Evolutionary conservation across 129 eudicot genomes (phyloP), one percentile per base, ranked within the genome.

Genomic region (Pulicaria dysenterica): DNA sequence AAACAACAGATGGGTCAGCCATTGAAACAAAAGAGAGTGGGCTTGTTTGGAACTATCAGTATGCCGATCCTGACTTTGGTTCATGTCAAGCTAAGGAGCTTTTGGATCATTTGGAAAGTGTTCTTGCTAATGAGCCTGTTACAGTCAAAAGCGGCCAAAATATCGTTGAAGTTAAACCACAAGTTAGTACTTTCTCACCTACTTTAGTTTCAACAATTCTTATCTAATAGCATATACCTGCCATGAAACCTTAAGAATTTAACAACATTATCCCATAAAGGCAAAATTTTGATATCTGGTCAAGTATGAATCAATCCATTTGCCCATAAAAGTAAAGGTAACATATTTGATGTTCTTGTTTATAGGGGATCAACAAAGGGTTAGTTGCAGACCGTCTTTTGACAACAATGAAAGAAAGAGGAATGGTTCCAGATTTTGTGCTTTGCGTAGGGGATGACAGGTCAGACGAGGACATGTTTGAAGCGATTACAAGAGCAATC

Each of bases 401-500:
- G 55, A 67, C 73, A 38, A 88, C 81, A 19, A 91, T 91, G 96
- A 78, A 62, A 69, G 48, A 86, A 44, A 79, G 79, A 73, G 89
- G 83, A 61, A 85, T 88, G 89, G 82, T 86, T 31, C 93, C 97
- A 4, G 97, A 91, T 70, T 91, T 88, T 34, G 91, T 91, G 65
- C 89, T 91, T 6, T 91, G 97, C 67, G 76, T 91, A 5, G 97
- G 97, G 6, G 97, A 91, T 66, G 97, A 91, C 83, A 78, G 89
- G 63, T 91, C 97, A 24, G 97, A 91, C 5, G 97, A 91, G 75
- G 97, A 91, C 77, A 91, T 91, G 97, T 91, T 91, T 77, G 95
- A 88, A 76, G 95, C 90, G 59, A 88, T 91, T 62, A 81, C 82
- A 59, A 79, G 78, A 15, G 93, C 97, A 11, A 73, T 70, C 59